Evolutionary conservation across 1,139 yeast species (phyloP).

Genomic region (Geotrichum histeridarum): DNA sequence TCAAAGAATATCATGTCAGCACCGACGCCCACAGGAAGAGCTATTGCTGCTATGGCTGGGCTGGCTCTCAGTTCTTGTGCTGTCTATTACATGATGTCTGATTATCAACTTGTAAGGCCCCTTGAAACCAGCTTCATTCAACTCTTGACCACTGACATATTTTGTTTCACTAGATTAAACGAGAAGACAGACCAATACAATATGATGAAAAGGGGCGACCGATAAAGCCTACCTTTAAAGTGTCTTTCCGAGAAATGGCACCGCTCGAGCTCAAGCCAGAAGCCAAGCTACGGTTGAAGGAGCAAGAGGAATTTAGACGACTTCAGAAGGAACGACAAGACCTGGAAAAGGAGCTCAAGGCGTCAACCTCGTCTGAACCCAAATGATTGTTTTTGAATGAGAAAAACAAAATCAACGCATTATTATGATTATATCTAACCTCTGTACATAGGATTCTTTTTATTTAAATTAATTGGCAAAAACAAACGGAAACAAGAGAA

Average conservation of each 20-base stretch:
- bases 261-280: slow-evolving; percentile 39
- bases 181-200: slow-evolving; percentile 23
- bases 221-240: slow-evolving; percentile 32
- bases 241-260: slow-evolving; percentile 36
- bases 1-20: not conserved
- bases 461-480: too few species aligned
- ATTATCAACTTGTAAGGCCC: slow-evolving; percentile 18
- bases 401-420: too few species aligned
- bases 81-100: slow-evolving; percentile 17
- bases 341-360: slow-evolving; percentile 12
- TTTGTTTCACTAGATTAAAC: slow-evolving; percentile 14
- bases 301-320: slow-evolving; percentile 10
- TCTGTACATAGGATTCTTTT: too few species aligned
- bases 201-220: slow-evolving; percentile 28
- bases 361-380: not conserved
- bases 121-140: not conserved
- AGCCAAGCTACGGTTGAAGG: slow-evolving; percentile 23
- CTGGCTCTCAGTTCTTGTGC: slow-evolving; percentile 11
- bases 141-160: not conserved
- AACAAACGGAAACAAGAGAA: too few species aligned
- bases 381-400: not conserved
- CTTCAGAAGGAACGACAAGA: slow-evolving; percentile 18
- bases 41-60: slow-evolving; percentile 17
- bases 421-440: too few species aligned
- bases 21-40: slow-evolving; percentile 18